Conservation (phyloP, 805 yeast species). For the Limtongozyma cylindracea region DNA sequence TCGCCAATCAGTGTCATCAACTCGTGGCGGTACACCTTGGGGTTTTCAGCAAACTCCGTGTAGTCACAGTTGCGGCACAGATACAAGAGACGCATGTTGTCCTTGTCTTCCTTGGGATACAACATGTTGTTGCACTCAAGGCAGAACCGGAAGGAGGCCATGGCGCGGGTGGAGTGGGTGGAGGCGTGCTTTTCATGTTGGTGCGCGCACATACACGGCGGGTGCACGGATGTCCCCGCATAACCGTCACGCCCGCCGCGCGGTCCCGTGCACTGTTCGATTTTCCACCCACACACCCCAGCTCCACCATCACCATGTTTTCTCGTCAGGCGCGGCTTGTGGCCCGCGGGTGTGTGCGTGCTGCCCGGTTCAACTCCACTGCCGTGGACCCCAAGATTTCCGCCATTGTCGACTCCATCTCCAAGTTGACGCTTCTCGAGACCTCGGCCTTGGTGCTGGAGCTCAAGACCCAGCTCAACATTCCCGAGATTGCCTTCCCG, state of each 20-base stretch:
- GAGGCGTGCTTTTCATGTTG: not conserved
- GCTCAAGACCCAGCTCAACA: constrained; percentile 60
- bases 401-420: constrained; percentile 72
- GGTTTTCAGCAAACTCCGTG: constrained; percentile 73
- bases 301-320: constrained; percentile 4
- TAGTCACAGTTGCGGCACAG: constrained; percentile 91
- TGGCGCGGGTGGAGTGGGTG: constrained; percentile 7
- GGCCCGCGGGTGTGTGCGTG: constrained; percentile 3
- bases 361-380: constrained; percentile 22
- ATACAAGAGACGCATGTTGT: constrained; percentile 46
- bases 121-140: constrained; percentile 96
- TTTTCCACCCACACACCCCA: not conserved
- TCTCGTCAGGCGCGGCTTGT: constrained; percentile 6
- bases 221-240: no score
- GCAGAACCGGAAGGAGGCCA: constrained; percentile 92
- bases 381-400: constrained; percentile 69
- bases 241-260: no score
- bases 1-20: constrained; percentile 78
- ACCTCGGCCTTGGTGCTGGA: constrained; percentile 72
- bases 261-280: not conserved
- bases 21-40: constrained; percentile 82
- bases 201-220: constrained; percentile 1
- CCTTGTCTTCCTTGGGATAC: constrained; percentile 89
- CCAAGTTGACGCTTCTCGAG: constrained; percentile 77
- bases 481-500: constrained; percentile 81